A percentile compares a stretch with the other conserved stretches of the same genome.
phyloP scores from a whole-genome alignment of 192 early-diverging fungal genomes.

The Lobosporangium transversale region DNA sequence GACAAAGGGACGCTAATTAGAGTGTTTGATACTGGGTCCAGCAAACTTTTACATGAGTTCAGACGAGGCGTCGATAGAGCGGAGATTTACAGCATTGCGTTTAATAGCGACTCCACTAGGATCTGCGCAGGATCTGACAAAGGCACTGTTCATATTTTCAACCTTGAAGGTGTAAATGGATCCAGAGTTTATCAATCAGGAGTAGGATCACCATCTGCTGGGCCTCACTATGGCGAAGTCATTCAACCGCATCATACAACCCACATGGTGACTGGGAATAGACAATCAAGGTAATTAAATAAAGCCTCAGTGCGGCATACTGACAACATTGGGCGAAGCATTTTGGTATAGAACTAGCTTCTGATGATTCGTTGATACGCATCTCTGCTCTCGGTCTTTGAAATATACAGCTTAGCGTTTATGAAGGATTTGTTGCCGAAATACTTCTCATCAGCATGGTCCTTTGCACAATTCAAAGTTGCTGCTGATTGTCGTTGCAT shows the following conservation, averaged over 20 bases:
- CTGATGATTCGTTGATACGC: background rate
- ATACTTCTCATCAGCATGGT: constrained; percentile 96
- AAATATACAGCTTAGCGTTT: constrained; percentile 59
- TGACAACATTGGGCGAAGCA: background rate
- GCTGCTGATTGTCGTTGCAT: constrained; percentile 82
- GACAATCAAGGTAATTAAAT: constrained; percentile 60
- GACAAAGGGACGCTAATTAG: constrained; percentile 93
- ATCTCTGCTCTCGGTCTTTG: constrained; percentile 17
- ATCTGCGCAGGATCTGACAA: constrained; percentile 91
- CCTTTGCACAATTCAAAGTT: constrained; percentile 88
- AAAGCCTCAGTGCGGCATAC: too few relatives aligned
- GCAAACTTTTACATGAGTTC: constrained; percentile 83
- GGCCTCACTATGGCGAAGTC: constrained; percentile 66
- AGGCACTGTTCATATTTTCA: constrained; percentile 94
- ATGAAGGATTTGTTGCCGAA: constrained; percentile 89
- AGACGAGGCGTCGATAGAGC: constrained; percentile 89
- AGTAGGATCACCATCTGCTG: constrained; percentile 46
- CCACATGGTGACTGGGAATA: constrained; percentile 57
- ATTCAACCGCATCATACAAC: constrained; percentile 25
- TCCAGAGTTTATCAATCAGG: constrained; percentile 52
- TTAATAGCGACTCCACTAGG: constrained; percentile 78
- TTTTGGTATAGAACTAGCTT: background rate
- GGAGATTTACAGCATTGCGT: constrained; percentile 90
- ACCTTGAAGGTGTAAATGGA: constrained; percentile 69
- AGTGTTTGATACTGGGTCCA: constrained; percentile 82